Evolutionary conservation across 2,329 filamentous ascomycete genomes (phyloP), one percentile per base, ranked within the genome.

Genomic region (Talaromyces islandicus): DNA sequence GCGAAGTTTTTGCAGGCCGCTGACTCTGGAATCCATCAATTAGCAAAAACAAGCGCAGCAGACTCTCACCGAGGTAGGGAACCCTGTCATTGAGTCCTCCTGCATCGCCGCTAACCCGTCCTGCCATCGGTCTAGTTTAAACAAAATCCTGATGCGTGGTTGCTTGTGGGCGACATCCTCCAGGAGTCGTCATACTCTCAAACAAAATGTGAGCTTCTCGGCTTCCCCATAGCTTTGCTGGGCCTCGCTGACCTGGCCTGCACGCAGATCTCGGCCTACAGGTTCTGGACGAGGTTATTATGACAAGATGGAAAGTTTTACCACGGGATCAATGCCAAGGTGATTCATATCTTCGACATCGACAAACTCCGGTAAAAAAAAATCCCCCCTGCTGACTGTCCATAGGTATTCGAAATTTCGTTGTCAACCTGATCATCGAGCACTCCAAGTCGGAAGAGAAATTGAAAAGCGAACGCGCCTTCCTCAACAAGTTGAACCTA

Each of bases 301-400:
- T 93, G 87, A 99, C 94, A 67, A 88, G 94, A 81, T 99, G 94
- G 95, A 99, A 97, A 81, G 92, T 97, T 62, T 81, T 99, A 64
- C 94, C 94, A 57, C 87, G 92, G 71, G 93, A 97, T 66, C 94
- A 99, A 79, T 97, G 94, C 77, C 88, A 94, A 83, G 92, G 91
- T 89, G 75, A 54, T 35, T 25, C 11, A 35, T 57, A 11, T 38
- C 19, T n/a, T 12, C 2, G 24, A 24, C 30, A 12, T 21, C 7
- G 5, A 35, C 6, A 38, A 51, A 17, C 7, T 9, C 10, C 30
- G 10, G 3, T 5, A 4, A 4, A 51, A 24, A 70, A 63, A n/a
- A n/a, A n/a, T n/a, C 62, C 60, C 24, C 59, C 41, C 41, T 61
- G 51, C 50, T 41, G 19, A 30, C 19, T 56, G 27, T 50, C 60